A percentile compares a stretch with the other conserved stretches of the same genome.
Evolutionary conservation across 2,329 filamentous ascomycete genomes (phyloP).

Genomic region (Domatiomyces catenatus): DNA sequence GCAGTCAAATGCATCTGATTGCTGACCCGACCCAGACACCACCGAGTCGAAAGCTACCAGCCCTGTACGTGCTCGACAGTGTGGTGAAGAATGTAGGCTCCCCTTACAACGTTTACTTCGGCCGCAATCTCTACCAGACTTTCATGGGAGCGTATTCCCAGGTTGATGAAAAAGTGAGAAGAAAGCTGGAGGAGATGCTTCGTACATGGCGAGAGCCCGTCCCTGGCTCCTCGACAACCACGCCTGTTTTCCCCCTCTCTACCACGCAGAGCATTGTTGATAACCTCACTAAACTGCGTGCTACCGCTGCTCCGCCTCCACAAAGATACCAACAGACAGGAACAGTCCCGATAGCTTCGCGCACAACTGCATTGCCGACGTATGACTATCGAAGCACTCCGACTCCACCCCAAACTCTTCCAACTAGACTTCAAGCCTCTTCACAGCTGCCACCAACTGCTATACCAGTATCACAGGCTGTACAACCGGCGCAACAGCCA

Average conservation of each 20-base stretch:
- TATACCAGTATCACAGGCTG: not conserved
- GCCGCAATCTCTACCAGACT: constrained; percentile 76
- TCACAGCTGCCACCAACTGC: constrained; percentile 6
- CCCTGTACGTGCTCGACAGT: constrained; percentile 94
- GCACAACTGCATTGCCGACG: constrained; percentile 35
- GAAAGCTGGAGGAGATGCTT: constrained; percentile 92
- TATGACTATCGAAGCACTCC: constrained; percentile 13
- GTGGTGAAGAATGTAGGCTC: constrained; percentile 98
- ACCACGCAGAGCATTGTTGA: constrained; percentile 85
- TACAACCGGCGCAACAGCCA: not conserved
- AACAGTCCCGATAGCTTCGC: constrained; percentile 32
- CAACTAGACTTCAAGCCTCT: constrained; percentile 5
- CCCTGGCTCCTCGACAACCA: constrained; percentile 79
- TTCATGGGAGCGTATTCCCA: constrained; percentile 95
- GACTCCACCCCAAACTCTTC: constrained; percentile 12
- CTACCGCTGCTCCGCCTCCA: constrained; percentile 32
- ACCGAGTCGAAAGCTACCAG: constrained; percentile 76
- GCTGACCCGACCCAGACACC: constrained; percentile 46
- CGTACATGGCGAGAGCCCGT: constrained; percentile 97
- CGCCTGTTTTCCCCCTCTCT: constrained; percentile 78
- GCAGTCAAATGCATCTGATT: constrained; percentile 2
- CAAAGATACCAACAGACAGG: constrained; percentile 35
- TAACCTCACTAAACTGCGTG: constrained; percentile 69
- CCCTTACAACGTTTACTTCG: constrained; percentile 89
- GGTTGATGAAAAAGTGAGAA: constrained; percentile 66